Evolutionary conservation across 257 asterid species (phyloP), one percentile per base, ranked within the genome.

Genomic region (Nicotiana knightiana): DNA sequence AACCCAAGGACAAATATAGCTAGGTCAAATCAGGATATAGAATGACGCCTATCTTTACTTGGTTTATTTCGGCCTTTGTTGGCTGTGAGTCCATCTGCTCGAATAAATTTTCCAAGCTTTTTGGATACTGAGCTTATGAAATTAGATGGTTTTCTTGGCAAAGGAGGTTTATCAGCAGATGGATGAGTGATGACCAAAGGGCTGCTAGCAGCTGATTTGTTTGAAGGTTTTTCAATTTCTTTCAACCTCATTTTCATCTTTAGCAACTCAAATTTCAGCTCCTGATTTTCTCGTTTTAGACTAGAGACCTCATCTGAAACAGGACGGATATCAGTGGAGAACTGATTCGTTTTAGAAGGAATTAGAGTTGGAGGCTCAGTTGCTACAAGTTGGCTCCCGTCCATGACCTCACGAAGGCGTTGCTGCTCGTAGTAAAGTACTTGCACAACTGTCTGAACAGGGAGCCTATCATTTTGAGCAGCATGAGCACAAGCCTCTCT

Each of bases 361-460:
- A 71, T 32, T 43, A 83, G 82, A 53, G 87, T 46, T 35, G 93
- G 89, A 15, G 89, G 68, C 9, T 88, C 90, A 10, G 85, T 80
- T 13, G 73, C 81, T 46, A 84, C 84, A 73, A 73, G 26, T 12
- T 73, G 79, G 85, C 78, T 70, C 8, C 85, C 85, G 11, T 92
- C 92, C 94, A 89, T 82, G 77, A 81, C 97, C 67, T 91, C 95
- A 43, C 94, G 85, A 4, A 91, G 93, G 21, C 96, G 94, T 82
- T 95, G 97, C 66, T 95, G 98, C 89, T 95, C 98, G 83, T 92
- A 88, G 89, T 93, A 91, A 43, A 95, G 97, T 54, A 95, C 99
- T 86, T 93, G 97, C 33, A 95, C 97, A 3, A 93, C 93, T 0
- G 93, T 95, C 75, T 93, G 97, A 64, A 90, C 99, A 0, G 99